phyloP scores from a whole-genome alignment of 768 basidiomycete genomes.

The Suillus ampliporus region DNA sequence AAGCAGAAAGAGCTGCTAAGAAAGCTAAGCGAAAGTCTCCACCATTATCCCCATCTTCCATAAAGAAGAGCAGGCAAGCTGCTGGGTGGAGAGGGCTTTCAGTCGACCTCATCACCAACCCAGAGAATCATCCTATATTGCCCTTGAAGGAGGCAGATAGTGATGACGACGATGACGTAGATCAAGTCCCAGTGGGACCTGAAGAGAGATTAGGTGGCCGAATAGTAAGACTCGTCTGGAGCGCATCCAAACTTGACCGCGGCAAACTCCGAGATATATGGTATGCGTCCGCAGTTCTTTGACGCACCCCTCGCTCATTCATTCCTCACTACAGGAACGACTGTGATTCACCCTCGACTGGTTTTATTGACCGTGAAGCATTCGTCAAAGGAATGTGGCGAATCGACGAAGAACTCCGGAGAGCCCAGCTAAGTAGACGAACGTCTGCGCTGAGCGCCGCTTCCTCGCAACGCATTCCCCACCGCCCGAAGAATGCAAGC shows the following conservation, averaged over 20 bases:
- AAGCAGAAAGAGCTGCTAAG: constrained; percentile 40
- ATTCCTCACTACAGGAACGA: constrained; percentile 57
- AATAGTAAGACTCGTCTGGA: constrained; percentile 68
- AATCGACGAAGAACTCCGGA: constrained; percentile 83
- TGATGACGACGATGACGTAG: constrained; percentile 36
- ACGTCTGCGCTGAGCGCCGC: constrained; percentile 38
- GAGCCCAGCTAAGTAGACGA: constrained; percentile 49
- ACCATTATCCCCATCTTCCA: constrained; percentile 15
- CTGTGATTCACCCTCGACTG: constrained; percentile 61
- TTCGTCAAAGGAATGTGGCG: constrained; percentile 87
- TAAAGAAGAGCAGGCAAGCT: constrained; percentile 56
- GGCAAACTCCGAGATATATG: constrained; percentile 66
- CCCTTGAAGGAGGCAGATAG: constrained; percentile 19
- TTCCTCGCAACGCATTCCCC: constrained; percentile 41
- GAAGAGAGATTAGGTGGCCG: constrained; percentile 60
- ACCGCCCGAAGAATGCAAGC: constrained; percentile 29
- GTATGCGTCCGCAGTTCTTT: constrained; percentile 44
- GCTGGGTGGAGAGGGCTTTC: constrained; percentile 79
- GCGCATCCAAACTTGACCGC: constrained; percentile 58
- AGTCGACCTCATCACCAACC: constrained; percentile 63
- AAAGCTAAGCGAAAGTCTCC: constrained; percentile 41
- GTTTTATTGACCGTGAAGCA: constrained; percentile 65
- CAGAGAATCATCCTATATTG: constrained; percentile 37
- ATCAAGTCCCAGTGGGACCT: constrained; percentile 30
- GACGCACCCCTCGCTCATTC: constrained; percentile 8